Conservation (phyloP, 805 yeast genomes). For the Wickerhamiella spandovensis region DNA sequence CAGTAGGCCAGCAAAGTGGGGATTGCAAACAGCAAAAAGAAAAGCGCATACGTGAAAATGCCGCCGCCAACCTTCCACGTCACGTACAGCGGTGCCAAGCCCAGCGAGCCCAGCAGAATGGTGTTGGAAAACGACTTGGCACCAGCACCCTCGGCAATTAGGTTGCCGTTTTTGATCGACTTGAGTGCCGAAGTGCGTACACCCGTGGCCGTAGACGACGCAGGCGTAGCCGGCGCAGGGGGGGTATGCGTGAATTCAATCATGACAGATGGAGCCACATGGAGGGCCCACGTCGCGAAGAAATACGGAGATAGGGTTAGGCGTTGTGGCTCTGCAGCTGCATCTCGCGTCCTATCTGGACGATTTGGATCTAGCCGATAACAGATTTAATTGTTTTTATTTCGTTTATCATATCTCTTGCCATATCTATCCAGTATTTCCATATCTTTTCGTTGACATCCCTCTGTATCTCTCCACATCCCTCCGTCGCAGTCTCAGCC, state of each 20-base stretch:
- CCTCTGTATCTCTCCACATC: too few species aligned
- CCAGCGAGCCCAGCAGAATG: conserved; percentile 35
- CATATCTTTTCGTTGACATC: too few species aligned
- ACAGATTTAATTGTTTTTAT: too few species aligned
- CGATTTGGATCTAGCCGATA: too few species aligned
- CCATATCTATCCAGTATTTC: too few species aligned
- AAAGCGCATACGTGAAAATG: conserved; percentile 53
- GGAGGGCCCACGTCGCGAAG: conserved; percentile 7
- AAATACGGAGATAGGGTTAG: not conserved
- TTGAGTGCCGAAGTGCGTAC: conserved; percentile 35
- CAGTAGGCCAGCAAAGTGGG: conserved; percentile 76
- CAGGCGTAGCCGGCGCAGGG: conserved; percentile 31
- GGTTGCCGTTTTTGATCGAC: conserved; percentile 69
- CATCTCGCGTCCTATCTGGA: too few species aligned
- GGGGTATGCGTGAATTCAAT: conserved; percentile 53
- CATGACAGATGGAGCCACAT: conserved; percentile 1
- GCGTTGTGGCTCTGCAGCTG: too few species aligned
- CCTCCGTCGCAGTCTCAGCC: too few species aligned
- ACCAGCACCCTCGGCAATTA: conserved; percentile 89
- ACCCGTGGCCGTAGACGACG: conserved; percentile 34
- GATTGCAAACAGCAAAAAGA: conserved; percentile 39
- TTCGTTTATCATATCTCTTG: too few species aligned
- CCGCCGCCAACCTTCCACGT: conserved; percentile 52
- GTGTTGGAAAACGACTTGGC: conserved; percentile 59
- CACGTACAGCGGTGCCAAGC: conserved; percentile 48